Evolutionary conservation across 1,284 basidiomycete genomes (phyloP).

Genomic region (Cutaneotrichosporon daszewskae): DNA sequence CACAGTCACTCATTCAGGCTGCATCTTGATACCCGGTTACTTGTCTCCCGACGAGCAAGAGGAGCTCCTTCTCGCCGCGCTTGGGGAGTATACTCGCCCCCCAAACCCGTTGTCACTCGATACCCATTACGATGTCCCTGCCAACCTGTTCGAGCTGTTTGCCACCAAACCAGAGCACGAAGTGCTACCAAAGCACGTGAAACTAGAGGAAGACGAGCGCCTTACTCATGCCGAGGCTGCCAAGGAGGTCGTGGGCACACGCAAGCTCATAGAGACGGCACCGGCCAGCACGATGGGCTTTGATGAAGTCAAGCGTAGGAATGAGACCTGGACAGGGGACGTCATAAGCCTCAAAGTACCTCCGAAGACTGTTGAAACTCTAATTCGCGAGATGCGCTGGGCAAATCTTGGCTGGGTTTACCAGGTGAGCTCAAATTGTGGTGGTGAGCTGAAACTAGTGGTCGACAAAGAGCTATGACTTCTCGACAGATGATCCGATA

Average conservation of each 20-base stretch:
- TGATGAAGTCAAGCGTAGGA: conserved; percentile 37
- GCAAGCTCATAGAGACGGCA: conserved; percentile 31
- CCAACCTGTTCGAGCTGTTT: conserved; percentile 52
- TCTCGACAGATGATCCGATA: conserved; percentile 56
- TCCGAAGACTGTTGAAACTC: conserved; percentile 59
- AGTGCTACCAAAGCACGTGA: conserved; percentile 24
- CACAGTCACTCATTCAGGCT: conserved; percentile 53
- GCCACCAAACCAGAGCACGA: conserved; percentile 30
- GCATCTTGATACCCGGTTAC: conserved; percentile 71
- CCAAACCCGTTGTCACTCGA: conserved; percentile 85
- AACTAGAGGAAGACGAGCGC: conserved; percentile 6
- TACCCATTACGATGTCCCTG: conserved; percentile 70
- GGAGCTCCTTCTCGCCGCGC: conserved; percentile 61
- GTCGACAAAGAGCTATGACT: conserved; percentile 87
- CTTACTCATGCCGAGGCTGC: not conserved
- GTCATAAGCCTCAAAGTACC: conserved; percentile 47
- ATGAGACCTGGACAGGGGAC: conserved; percentile 33
- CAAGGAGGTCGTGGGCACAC: conserved; percentile 1
- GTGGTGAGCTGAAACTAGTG: conserved; percentile 54
- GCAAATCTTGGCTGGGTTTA: conserved; percentile 89
- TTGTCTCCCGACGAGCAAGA: conserved; percentile 59
- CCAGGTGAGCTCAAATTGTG: conserved; percentile 36
- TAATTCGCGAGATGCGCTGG: conserved; percentile 75
- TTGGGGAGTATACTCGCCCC: conserved; percentile 63
- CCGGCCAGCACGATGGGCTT: conserved; percentile 36